Evolutionary conservation across 2,329 filamentous ascomycete species (phyloP), one percentile per base, ranked within the genome.

Genomic region (Aspergillus sp.): DNA sequence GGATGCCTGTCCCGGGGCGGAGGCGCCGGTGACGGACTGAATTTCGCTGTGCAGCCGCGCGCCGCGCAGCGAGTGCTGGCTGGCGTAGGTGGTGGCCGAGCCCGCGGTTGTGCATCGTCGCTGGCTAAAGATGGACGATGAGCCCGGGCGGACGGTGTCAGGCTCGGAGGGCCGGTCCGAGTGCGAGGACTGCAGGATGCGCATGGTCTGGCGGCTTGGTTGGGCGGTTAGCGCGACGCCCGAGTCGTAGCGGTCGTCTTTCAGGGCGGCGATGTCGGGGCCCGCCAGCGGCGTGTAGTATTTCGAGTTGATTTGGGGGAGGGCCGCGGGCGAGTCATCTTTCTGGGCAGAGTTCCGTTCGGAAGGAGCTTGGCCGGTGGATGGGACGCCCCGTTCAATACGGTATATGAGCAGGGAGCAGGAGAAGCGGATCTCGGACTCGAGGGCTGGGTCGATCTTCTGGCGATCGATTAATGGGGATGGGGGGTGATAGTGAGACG

Each of bases 381-480:
- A 44, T 13, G 51, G 49, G 22, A 58, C 47, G 6, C 60, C 64
- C 47, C 59, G 62, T 40, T 67, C 65, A 52, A 67, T 66, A 45
- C 65, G 64, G 47, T 61, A 63, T 14, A 57, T 51, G 20, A 65
- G 68, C 47, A 66, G 60, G 19, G 61, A 62, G 50, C 73, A 75
- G 14, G 71, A 58, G 45, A 68, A 60, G 52, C 66, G 65, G 32
- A 75, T 52, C 42, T 73, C 62, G 2, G 56, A 62, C 49, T 73
- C 71, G 4, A 73, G 45, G 19, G 68, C 62, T 6, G 63, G 60
- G 2, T 63, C 56, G 13, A 75, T 60, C 2, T 62, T 49, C 53
- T 67, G 71, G 20, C 72, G 66, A 11, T 66, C 58, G 17, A 73
- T 65, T 19, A 72, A 51, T 3, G 68, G 64, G 2, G 70, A 68